Evolutionary conservation across 208 protist genomes (phyloP).

Genomic region (Phytomonas sp.): DNA sequence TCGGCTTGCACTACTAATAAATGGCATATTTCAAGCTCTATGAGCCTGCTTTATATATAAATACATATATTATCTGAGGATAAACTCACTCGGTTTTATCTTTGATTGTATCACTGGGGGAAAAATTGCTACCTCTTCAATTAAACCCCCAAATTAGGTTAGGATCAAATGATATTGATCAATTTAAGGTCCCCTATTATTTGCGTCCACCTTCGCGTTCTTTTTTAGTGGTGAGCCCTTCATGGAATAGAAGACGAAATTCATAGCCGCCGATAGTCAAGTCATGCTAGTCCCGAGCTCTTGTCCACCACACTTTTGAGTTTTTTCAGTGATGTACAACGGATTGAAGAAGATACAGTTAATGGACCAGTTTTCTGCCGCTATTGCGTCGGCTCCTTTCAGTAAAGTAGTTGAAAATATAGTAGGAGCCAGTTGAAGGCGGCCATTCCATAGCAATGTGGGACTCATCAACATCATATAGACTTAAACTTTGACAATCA

Average conservation of each 20-base stretch:
- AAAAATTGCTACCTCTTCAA: neutral
- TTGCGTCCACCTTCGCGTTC: neutral
- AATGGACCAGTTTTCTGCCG: no score
- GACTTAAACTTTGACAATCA: neutral
- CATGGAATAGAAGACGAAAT: neutral
- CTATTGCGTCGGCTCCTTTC: no score
- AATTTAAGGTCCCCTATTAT: neutral
- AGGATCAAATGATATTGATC: neutral
- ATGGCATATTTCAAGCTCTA: neutral
- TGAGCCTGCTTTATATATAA: neutral
- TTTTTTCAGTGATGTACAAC: neutral
- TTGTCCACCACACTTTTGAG: neutral
- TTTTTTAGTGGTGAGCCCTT: neutral
- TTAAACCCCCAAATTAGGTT: neutral
- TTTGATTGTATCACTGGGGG: neutral
- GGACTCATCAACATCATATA: neutral
- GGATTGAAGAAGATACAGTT: neutral
- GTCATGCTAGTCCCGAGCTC: neutral
- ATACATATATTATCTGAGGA: constrained; percentile 1
- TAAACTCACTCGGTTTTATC: neutral
- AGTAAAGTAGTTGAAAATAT: no score
- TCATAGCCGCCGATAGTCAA: neutral
- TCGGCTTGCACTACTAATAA: neutral
- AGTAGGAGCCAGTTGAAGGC: neutral
- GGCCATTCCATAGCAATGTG: neutral